Conservation (phyloP, 441 rosid species). For the Gossypium davidsonii region DNA sequence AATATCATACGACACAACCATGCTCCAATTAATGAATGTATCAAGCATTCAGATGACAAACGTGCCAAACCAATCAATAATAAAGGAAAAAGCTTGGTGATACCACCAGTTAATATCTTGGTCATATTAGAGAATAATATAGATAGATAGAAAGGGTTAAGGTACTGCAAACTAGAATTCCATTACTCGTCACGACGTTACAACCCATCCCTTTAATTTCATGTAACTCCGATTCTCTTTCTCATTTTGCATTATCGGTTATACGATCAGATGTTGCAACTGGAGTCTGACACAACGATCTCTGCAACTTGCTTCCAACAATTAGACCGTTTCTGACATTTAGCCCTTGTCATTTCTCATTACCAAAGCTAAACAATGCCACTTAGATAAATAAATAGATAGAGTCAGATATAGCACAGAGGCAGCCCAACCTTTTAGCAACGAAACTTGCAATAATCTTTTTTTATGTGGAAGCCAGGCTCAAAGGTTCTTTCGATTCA, state of each 20-base stretch:
- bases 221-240: neutral
- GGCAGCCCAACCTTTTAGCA: neutral
- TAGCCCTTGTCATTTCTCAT: neutral
- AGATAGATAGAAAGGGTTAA: no score
- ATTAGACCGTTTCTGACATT: neutral
- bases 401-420: neutral
- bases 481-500: constrained; percentile 52
- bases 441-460: neutral
- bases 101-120: no score
- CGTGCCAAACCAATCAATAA: no score
- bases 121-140: no score
- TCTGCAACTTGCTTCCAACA: neutral
- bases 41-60: no score
- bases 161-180: neutral
- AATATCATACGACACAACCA: neutral
- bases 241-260: neutral
- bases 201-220: neutral
- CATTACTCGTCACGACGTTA: neutral
- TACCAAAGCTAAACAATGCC: neutral
- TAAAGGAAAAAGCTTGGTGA: no score
- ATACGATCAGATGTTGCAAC: neutral
- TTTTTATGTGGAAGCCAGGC: neutral
- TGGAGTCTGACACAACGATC: neutral
- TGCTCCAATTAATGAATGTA: neutral
- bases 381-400: neutral